These are phyloP conservation scores for Ocimum tenuiflorum DNA, from an alignment of 257 asterid genomes.

Conservation along the genomic window DNA sequence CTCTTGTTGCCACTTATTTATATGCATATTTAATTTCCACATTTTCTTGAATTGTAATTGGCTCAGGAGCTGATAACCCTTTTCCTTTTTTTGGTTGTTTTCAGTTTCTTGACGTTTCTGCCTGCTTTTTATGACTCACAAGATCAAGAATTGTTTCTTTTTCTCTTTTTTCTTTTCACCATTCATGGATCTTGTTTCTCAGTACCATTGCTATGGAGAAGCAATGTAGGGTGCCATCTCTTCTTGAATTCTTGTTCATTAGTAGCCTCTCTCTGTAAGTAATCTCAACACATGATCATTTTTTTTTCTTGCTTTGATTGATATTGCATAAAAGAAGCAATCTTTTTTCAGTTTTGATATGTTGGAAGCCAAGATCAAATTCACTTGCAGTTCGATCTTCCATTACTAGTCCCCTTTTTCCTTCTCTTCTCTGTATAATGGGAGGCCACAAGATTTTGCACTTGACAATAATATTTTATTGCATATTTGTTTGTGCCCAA, in stretches of 20 bases:
- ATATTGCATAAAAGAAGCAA: neutral
- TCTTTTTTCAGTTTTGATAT: neutral
- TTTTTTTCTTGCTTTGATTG: neutral
- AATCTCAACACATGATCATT: constrained; percentile 8
- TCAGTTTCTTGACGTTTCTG: constrained; percentile 16
- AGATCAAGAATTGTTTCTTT: constrained; percentile 11
- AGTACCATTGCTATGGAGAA: neutral
- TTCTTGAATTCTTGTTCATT: constrained; percentile 8
- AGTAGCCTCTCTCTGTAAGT: constrained; percentile 26
- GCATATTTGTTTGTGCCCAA: constrained; percentile 32
- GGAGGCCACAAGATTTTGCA: constrained; percentile 34
- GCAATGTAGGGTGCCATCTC: constrained; percentile 15
- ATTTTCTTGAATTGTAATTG: constrained; percentile 24
- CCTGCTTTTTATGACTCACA: constrained; percentile 13
- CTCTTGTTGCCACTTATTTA: constrained; percentile 19
- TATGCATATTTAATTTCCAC: constrained; percentile 17
- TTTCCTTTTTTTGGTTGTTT: neutral
- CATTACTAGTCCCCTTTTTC: neutral
- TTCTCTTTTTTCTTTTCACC: neutral
- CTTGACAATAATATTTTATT: constrained; percentile 29
- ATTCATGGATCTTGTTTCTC: constrained; percentile 1
- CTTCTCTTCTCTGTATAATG: constrained; percentile 29
- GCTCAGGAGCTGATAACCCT: constrained; percentile 13
- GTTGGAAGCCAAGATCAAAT: neutral
- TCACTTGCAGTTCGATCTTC: neutral